phyloP scores from a whole-genome alignment of 306 rosid genomes.

The Phaseolus lunatus region DNA sequence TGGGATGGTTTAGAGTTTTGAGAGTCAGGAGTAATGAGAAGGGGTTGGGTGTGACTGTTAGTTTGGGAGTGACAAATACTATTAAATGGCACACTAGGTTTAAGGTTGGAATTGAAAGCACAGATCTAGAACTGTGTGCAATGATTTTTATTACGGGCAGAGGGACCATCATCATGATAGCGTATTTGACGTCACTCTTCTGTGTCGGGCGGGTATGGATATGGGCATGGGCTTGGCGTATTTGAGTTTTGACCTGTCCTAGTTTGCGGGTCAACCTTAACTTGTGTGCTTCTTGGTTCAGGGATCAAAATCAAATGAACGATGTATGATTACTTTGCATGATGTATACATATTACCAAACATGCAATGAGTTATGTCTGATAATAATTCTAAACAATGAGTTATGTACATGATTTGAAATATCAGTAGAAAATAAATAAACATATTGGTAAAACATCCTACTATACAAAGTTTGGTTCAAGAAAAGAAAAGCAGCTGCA shows the following conservation, averaged over 20 bases:
- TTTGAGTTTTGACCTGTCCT: slow-evolving; percentile 21
- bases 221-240: slow-evolving; percentile 1
- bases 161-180: slow-evolving; percentile 39
- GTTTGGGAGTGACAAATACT: slow-evolving; percentile 42
- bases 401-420: neutral
- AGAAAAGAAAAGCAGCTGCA: neutral
- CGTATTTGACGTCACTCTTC: slow-evolving; percentile 47
- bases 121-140: slow-evolving; percentile 53
- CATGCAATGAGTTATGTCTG: neutral
- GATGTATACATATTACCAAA: neutral
- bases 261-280: slow-evolving; percentile 49
- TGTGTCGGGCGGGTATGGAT: neutral
- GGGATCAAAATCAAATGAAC: slow-evolving; percentile 39
- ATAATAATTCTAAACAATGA: neutral
- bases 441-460: too few relatives aligned
- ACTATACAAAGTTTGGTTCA: too few relatives aligned
- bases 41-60: slow-evolving; percentile 49
- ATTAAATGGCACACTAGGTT: neutral
- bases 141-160: slow-evolving; percentile 44
- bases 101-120: slow-evolving; percentile 15
- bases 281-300: slow-evolving; percentile 23
- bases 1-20: slow-evolving; percentile 42
- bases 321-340: slow-evolving; percentile 12
- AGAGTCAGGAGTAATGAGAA: slow-evolving; percentile 43
- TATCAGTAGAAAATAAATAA: neutral